phyloP scores from a whole-genome alignment of 108 stramenopile genomes.

The Pseudonitzschia delicatissima region DNA sequence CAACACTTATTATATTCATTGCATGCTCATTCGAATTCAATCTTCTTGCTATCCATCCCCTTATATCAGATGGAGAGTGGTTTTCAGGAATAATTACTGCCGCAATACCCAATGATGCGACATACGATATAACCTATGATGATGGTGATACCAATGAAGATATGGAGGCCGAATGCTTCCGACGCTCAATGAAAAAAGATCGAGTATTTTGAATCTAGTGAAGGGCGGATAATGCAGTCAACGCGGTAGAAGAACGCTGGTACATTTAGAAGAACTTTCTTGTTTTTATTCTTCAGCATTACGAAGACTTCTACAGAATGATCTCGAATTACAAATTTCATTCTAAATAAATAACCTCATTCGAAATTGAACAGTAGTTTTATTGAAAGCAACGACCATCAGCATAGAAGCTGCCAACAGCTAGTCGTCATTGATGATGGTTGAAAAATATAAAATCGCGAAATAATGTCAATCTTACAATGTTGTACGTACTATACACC shows the following conservation, averaged over 20 bases:
- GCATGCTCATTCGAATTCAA: not conserved
- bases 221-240: not conserved
- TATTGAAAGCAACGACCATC: too few species aligned
- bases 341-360: too few species aligned
- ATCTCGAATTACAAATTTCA: too few species aligned
- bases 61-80: constrained; percentile 23
- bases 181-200: not conserved
- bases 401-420: too few species aligned
- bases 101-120: constrained; percentile 21
- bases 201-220: not conserved
- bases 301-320: too few species aligned
- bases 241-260: too few species aligned
- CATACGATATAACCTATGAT: constrained; percentile 35
- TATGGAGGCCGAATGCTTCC: not conserved
- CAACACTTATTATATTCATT: not conserved
- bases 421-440: too few species aligned
- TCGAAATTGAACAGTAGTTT: too few species aligned
- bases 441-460: too few species aligned
- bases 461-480: too few species aligned
- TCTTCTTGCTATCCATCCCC: not conserved
- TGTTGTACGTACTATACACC: too few species aligned
- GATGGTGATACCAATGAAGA: constrained; percentile 41
- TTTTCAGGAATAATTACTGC: constrained; percentile 31
- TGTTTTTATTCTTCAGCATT: not conserved
- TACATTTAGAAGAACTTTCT: not conserved